Evolutionary conservation across 106 monocot genomes (phyloP), one percentile per base, ranked within the genome.

Genomic region (Dioscorea alata): DNA sequence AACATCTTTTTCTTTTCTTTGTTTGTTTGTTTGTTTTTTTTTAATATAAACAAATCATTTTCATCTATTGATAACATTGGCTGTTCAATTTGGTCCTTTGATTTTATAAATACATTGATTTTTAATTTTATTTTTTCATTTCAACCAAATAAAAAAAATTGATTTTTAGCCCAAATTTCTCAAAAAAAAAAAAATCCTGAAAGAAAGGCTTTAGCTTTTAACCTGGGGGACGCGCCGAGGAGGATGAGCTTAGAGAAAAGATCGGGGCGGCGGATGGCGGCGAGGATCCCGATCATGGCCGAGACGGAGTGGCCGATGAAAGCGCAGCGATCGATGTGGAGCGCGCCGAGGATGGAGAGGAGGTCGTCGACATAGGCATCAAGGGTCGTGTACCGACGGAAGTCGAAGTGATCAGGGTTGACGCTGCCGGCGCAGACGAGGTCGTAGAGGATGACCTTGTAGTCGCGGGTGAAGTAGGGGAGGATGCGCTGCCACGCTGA

Each of bases 321-420:
- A 62, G 73, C 82, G 87, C 97, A 99, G 58, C 77, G 79, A 10
- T 83, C 81, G 72, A 92, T 65, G 15, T 64, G 50, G 33, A 99
- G 80, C 21, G 92, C 76, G 57, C 84, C 89, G 61, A 99, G 84
- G 72, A 99, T 83, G 32, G 80, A 63, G 63, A 89, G 66, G 23
- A 99, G 79, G 67, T 99, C 97, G 31, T 92, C 97, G 60, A 85
- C 97, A 71, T 89, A 99, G 31, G 85, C 79, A 57, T 99, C 97
- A n/a, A 99, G 83, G 23, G 79, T 87, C 51, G 79, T 79, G 81
- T 99, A 99, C 14, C 97, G 79, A 49, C 75, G 71, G 89, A 99
- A 99, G 72, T 99, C 92, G 86, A 99, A 99, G 83, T 99, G 89
- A 74, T 99, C 87, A 0, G 97, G 97, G 68, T 99, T 89, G 80